Percentiles rank a stretch among this genome's conserved stretches.
Conservation (phyloP, 2,329 filamentous ascomycete species). For the Zymoseptoria pseudotritici region DNA sequence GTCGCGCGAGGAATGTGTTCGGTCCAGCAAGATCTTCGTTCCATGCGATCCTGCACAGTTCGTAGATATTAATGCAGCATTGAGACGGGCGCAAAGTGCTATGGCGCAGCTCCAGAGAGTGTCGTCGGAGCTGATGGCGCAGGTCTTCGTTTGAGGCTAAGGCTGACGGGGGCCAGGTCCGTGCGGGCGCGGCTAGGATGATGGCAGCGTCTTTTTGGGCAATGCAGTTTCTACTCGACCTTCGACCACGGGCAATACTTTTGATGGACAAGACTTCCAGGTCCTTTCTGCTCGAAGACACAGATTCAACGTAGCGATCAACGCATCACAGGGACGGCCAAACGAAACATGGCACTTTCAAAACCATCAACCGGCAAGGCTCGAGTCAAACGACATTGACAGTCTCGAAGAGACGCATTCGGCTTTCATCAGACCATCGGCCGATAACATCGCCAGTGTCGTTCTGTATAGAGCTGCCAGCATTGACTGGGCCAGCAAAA, state of each 20-base stretch:
- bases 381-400: neutral
- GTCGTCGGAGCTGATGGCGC: neutral
- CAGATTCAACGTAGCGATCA: neutral
- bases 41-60: neutral
- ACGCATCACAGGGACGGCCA: neutral
- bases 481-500: too few species aligned
- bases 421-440: neutral
- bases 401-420: neutral
- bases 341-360: neutral
- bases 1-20: neutral
- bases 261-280: neutral
- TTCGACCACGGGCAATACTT: neutral
- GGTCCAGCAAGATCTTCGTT: neutral
- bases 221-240: neutral
- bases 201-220: neutral
- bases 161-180: neutral
- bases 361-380: neutral
- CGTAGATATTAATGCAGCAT: neutral
- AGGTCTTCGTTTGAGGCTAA: neutral
- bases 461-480: too few species aligned
- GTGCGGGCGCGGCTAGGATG: neutral
- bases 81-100: neutral
- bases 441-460: neutral
- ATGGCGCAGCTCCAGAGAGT: neutral
- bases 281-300: too few species aligned